Base-by-base conservation (phyloP, 2,329 filamentous ascomycete genomes). In the Talaromyces sp. region DNA sequence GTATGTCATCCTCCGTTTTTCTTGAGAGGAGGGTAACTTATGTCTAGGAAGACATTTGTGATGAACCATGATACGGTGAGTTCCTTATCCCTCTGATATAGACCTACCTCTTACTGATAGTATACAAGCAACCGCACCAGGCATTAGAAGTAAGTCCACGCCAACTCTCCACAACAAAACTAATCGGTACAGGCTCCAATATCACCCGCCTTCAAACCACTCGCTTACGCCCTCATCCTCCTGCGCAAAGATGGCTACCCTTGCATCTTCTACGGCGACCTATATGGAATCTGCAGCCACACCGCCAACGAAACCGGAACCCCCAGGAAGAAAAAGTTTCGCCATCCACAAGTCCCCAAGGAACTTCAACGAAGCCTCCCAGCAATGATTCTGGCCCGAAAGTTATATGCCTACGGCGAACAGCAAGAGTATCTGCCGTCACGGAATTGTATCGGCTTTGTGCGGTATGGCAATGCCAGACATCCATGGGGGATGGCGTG, bases 141-240 rank as follows among this genome's bases (percentile, higher is more conserved):
- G 84, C 86, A 1, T 80, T 89, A 50, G 87, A 85, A 71, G 82
- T 81, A 70, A 69, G 71, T 22, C 15, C 11, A 47, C 25, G 8
- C n/a, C 39, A n/a, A 33, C 33, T 57, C 22, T 57, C 13, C 22
- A n/a, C 43, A 25, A 62, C 25, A 17, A 8, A 35, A 13, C 19
- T 43, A n/a, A 33, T 15, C 8, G 3, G 5, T 1, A 43, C 60
- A 85, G 69, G 85, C 87, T 0, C 84, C 85, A 1, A 85, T 92
- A 47, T 83, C 86, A 63, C 80, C 82, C 31, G 88, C 85, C 78
- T 90, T 92, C 80, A 91, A 91, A 74, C 84, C 88, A 0, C 81
- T 92, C 17, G 90, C 89, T 13, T 91, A 92, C 74, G 80, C 88
- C 0, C 82, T 92, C 52, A 91, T 92, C 63, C 84, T 93, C 1